Conservation (phyloP, 768 basidiomycete species). For the Tulasnella sp. region DNA sequence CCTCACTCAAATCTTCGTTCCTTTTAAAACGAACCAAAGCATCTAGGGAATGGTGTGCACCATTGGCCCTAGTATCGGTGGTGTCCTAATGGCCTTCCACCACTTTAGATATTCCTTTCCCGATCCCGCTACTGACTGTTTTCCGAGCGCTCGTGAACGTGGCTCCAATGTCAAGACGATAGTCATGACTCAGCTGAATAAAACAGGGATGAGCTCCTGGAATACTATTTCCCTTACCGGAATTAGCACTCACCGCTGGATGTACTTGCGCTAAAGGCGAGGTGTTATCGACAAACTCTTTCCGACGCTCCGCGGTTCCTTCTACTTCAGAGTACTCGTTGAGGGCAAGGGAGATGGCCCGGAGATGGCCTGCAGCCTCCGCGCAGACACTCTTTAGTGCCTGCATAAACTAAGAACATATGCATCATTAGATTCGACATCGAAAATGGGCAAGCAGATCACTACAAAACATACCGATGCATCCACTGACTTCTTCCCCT, state of each 20-base stretch:
- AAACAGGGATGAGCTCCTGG: background rate
- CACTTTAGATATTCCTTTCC: constrained; percentile 38
- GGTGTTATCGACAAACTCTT: constrained; percentile 42
- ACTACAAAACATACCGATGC: constrained; percentile 18
- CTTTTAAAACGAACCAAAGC: background rate
- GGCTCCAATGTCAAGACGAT: constrained; percentile 45
- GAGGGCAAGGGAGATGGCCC: constrained; percentile 40
- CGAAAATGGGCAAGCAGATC: background rate
- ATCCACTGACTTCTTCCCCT: constrained; percentile 64
- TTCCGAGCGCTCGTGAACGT: constrained; percentile 52
- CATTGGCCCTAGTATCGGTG: background rate
- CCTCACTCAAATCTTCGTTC: too few species aligned
- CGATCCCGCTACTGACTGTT: constrained; percentile 58
- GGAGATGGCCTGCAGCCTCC: constrained; percentile 40
- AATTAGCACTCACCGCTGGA: constrained; percentile 27
- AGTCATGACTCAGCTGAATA: constrained; percentile 38
- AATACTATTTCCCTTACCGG: background rate
- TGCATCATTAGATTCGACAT: background rate
- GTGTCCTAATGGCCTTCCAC: background rate
- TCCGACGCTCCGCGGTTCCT: constrained; percentile 42
- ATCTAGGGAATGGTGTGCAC: background rate
- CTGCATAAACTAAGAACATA: constrained; percentile 50
- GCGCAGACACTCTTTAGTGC: constrained; percentile 52
- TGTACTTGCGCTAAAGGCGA: constrained; percentile 28
- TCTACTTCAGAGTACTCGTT: constrained; percentile 24